A percentile compares a stretch with the other conserved stretches of the same genome.
Evolutionary conservation across 805 yeast genomes (phyloP).

Genomic region (Teunomyces pallodes): DNA sequence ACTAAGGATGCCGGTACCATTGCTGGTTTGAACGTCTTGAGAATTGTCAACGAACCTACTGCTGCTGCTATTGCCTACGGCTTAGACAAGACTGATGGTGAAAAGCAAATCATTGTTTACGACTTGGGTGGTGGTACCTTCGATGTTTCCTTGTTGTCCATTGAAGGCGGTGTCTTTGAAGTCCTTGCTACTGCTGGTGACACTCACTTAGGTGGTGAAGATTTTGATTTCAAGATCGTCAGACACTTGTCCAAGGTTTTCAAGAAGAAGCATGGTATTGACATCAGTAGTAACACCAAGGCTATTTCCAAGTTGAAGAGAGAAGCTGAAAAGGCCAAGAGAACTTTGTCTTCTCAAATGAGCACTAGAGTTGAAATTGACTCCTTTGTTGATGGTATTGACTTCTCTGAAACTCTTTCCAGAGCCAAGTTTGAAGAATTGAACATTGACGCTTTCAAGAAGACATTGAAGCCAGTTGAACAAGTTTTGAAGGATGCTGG

Average conservation of each 20-base stretch:
- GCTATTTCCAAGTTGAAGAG: constrained; percentile 47
- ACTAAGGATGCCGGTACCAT: constrained; percentile 91
- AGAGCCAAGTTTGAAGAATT: constrained; percentile 50
- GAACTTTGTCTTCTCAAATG: constrained; percentile 47
- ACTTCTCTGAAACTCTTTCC: constrained; percentile 45
- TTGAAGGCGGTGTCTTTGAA: constrained; percentile 49
- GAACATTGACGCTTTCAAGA: constrained; percentile 44
- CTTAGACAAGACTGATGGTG: constrained; percentile 31
- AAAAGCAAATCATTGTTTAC: constrained; percentile 46
- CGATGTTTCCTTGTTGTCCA: constrained; percentile 34
- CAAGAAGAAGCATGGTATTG: constrained; percentile 46
- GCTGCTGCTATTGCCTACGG: constrained; percentile 35
- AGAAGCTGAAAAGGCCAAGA: constrained; percentile 49
- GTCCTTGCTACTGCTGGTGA: constrained; percentile 50
- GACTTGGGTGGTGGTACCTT: constrained; percentile 52
- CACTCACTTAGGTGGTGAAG: constrained; percentile 53
- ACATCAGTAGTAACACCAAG: constrained; percentile 38
- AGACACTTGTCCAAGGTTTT: constrained; percentile 41
- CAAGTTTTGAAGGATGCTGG: constrained; percentile 46
- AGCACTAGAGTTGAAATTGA: constrained; percentile 44
- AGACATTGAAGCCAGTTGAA: constrained; percentile 47
- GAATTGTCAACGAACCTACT: constrained; percentile 85
- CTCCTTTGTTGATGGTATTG: constrained; percentile 48
- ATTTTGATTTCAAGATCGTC: constrained; percentile 45
- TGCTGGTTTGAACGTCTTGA: constrained; percentile 84